Evolutionary conservation across 257 asterid species (phyloP).

Genomic region (Plantago major): DNA sequence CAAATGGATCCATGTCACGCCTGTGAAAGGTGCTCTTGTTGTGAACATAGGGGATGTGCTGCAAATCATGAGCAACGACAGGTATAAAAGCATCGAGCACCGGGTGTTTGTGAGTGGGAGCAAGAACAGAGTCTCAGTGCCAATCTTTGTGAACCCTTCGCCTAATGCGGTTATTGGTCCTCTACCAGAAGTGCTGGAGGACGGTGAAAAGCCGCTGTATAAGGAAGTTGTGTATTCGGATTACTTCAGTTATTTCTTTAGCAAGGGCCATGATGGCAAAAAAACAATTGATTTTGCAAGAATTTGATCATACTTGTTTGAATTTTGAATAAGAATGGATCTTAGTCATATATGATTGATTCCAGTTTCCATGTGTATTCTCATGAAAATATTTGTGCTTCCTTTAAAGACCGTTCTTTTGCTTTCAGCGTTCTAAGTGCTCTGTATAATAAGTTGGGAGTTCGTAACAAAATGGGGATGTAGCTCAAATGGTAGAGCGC

Average conservation of each 20-base stretch:
- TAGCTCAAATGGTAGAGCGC: conserved; percentile 84
- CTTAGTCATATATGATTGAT: too few species aligned
- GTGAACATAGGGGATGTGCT: conserved; percentile 42
- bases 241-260: conserved; percentile 47
- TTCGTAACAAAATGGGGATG: conserved; percentile 34
- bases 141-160: conserved; percentile 41
- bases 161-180: conserved; percentile 41
- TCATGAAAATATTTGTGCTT: background rate
- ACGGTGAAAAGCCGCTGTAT: conserved; percentile 38
- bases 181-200: conserved; percentile 32
- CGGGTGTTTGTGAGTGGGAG: conserved; percentile 31
- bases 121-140: conserved; percentile 43
- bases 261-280: conserved; percentile 55
- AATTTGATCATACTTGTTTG: conserved; percentile 19
- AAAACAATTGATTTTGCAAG: conserved; percentile 39
- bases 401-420: too few species aligned
- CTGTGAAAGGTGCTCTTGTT: conserved; percentile 42
- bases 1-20: conserved; percentile 43
- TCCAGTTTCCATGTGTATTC: background rate
- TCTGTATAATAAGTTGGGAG: background rate
- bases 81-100: conserved; percentile 56
- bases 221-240: conserved; percentile 36
- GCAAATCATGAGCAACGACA: conserved; percentile 50
- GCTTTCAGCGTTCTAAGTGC: too few species aligned
- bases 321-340: too few species aligned